A percentile compares a stretch with the other conserved stretches of the same genome.
These are phyloP conservation scores for Aspergillus aculeatinus DNA, from an alignment of 2,329 filamentous ascomycete genomes.

Conservation along the genomic window DNA sequence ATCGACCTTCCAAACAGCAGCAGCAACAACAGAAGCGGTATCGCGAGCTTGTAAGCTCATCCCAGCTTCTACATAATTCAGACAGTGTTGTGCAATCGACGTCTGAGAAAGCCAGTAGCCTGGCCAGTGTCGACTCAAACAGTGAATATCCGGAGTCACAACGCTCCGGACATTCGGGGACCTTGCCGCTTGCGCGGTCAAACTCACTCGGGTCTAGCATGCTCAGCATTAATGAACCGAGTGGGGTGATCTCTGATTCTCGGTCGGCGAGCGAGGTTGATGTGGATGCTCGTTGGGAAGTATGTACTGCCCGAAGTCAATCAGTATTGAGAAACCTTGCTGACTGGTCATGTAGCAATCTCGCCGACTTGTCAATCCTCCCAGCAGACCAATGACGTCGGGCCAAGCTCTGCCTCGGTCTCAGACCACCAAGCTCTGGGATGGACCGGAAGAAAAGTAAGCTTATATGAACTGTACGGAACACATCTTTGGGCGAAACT, in stretches of 20 bases:
- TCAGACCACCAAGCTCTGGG: conserved; percentile 23
- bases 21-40: conserved; percentile 76
- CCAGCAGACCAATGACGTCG: conserved; percentile 33
- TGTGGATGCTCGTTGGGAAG: conserved; percentile 41
- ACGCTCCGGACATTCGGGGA: conserved; percentile 37
- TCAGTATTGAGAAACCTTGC: background rate
- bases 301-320: conserved; percentile 19
- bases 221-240: conserved; percentile 24
- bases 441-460: conserved; percentile 36
- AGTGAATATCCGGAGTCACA: conserved; percentile 40
- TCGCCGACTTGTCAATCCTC: conserved; percentile 33
- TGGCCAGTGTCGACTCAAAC: conserved; percentile 40
- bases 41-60: conserved; percentile 79
- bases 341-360: conserved; percentile 30
- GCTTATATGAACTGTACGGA: conserved; percentile 1
- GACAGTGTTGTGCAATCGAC: conserved; percentile 28
- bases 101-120: conserved; percentile 33
- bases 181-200: conserved; percentile 38
- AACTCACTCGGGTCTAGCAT: conserved; percentile 36
- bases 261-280: conserved; percentile 38
- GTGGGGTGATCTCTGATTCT: conserved; percentile 29
- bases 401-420: conserved; percentile 25
- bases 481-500: background rate
- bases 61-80: conserved; percentile 58
- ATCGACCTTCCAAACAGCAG: conserved; percentile 77